These are phyloP conservation scores for Citrus mangshanensis DNA, from an alignment of 345 rosid species.

Conservation along the genomic window DNA sequence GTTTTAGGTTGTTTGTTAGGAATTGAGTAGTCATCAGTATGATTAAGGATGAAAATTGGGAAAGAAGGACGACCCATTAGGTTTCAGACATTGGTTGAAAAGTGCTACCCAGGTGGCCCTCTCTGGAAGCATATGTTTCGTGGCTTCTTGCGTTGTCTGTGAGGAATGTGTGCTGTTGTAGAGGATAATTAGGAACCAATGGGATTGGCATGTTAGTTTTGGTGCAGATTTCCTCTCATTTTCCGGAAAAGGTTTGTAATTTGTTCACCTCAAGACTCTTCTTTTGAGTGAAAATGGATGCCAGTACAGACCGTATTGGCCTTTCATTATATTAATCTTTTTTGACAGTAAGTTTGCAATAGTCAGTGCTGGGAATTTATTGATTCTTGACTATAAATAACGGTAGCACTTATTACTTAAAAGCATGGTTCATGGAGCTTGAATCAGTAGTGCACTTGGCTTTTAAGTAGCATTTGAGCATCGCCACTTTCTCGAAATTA, in stretches of 20 bases:
- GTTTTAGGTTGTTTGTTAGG: background rate
- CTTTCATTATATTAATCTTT: background rate
- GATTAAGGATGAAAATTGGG: background rate
- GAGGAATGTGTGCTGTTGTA: background rate
- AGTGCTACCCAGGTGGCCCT: background rate
- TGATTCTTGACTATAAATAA: background rate
- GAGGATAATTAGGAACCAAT: background rate
- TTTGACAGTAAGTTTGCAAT: background rate
- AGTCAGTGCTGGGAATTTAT: background rate
- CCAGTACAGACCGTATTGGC: background rate
- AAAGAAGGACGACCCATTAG: background rate
- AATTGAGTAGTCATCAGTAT: background rate
- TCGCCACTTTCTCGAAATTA: background rate
- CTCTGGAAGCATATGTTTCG: background rate
- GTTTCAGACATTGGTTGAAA: background rate
- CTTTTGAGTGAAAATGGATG: background rate
- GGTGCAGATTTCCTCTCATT: background rate
- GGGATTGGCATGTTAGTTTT: background rate
- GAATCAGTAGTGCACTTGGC: background rate
- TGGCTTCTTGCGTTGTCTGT: background rate
- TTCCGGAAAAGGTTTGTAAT: background rate
- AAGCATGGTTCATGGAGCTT: background rate
- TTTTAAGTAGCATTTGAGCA: conserved; percentile 1
- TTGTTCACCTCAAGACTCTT: background rate
- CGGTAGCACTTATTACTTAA: background rate